Evolutionary conservation across 2,329 filamentous ascomycete genomes (phyloP), one percentile per base, ranked within the genome.

Genomic region (Hawksworthiomyces lignivorus): DNA sequence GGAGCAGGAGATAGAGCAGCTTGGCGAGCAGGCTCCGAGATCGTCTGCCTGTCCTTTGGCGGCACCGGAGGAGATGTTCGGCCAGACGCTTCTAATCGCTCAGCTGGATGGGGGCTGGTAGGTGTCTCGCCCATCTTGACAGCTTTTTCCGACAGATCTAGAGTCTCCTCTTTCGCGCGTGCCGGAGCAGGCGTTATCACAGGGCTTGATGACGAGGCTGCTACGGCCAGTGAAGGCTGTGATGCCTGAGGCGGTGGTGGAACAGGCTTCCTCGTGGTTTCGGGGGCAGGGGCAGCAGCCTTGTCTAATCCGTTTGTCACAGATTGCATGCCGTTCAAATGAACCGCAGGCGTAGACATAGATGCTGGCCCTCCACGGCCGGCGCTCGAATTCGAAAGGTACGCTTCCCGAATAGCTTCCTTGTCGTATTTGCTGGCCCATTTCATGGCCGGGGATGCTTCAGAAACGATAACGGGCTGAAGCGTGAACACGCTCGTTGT

Each of bases 341-440:
- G 34, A 4, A 49, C 21, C 8, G 40, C 38, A 0, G 49, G 46
- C 15, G 46, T 28, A 5, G 49, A 49, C 27, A 28, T 20, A 2
- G 47, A 39, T 11, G 41, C 41, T 7, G 22, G 21, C 26, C 31
- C 40, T 24, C 86, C 86, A 45, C 77, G 84, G 18, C 89, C 88
- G 31, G 84, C 80, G 50, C 72, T 77, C 36, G 66, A 68, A 56
- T 94, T 82, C 34, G 79, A 77, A 39, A 97, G 71, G 61, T 97
- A 97, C n/a, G 86, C 80, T 49, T 87, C 80, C 41, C 88, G 81
- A 48, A 94, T 82, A 7, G 82, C 72, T 54, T 92, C 82, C 63
- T 92, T 94, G 63, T 97, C 92, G 58, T 96, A 97, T 54, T 88
- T 88, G 61, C 74, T 90, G 24, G 90, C 87, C 92, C 92, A 98